phyloP scores from a whole-genome alignment of 202 grass and related monocot genomes.

The Bolboschoenoplectus hybrid region DNA sequence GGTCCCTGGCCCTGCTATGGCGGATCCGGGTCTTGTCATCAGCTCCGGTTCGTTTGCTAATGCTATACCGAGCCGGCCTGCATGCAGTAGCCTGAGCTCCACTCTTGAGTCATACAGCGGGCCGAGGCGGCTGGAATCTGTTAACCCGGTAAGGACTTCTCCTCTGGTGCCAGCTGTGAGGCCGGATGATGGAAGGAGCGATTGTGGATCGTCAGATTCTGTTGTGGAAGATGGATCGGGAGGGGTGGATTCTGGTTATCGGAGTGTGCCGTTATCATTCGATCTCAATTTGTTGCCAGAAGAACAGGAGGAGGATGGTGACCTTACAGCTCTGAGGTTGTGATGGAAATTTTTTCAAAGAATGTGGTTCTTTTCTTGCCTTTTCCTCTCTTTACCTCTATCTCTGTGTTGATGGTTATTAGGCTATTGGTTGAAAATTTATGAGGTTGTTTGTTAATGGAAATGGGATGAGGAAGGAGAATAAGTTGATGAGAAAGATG shows the following conservation, averaged over 20 bases:
- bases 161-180: background rate
- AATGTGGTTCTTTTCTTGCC: constrained; percentile 14
- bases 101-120: constrained; percentile 39
- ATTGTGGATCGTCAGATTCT: constrained; percentile 34
- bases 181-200: constrained; percentile 30
- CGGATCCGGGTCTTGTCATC: constrained; percentile 32
- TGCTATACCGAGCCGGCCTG: constrained; percentile 18
- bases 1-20: background rate
- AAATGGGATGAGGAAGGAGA: constrained; percentile 26
- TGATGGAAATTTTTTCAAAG: constrained; percentile 27
- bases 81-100: constrained; percentile 39
- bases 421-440: constrained; percentile 24
- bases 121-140: constrained; percentile 15
- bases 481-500: constrained; percentile 24
- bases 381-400: constrained; percentile 7
- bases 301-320: constrained; percentile 35
- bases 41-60: constrained; percentile 6
- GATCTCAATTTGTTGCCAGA: constrained; percentile 42
- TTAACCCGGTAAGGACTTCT: constrained; percentile 8
- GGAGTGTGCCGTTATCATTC: constrained; percentile 20
- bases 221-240: constrained; percentile 35
- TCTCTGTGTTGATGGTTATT: constrained; percentile 17
- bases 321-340: constrained; percentile 29
- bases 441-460: constrained; percentile 36
- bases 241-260: constrained; percentile 34